Conservation (phyloP, 345 rosid genomes). For the Aegle marmelos region DNA sequence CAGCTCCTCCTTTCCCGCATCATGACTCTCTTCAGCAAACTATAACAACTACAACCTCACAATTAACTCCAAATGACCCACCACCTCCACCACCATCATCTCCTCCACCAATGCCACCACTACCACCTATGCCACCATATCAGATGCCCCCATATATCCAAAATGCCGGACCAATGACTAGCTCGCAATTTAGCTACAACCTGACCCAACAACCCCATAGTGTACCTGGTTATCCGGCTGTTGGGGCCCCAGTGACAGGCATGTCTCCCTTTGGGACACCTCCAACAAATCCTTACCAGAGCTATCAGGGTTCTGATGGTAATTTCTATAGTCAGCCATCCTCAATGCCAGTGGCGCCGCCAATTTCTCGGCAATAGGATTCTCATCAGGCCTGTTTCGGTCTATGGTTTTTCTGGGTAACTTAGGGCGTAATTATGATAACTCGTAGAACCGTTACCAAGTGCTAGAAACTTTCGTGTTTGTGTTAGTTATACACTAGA, state of each 20-base stretch:
- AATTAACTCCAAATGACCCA: conserved; percentile 31
- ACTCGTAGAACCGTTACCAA: neutral
- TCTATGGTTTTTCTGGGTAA: conserved; percentile 1
- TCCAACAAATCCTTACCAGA: conserved; percentile 51
- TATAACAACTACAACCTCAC: conserved; percentile 26
- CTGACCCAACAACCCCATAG: conserved; percentile 44
- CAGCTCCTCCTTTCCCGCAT: conserved; percentile 27
- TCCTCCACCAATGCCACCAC: conserved; percentile 50
- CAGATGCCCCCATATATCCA: conserved; percentile 59
- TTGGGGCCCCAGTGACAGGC: conserved; percentile 39
- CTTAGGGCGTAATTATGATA: neutral
- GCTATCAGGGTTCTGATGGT: conserved; percentile 68
- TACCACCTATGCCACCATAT: conserved; percentile 54
- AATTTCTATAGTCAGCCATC: conserved; percentile 56
- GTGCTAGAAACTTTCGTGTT: conserved; percentile 3
- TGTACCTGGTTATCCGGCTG: conserved; percentile 37
- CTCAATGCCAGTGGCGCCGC: conserved; percentile 56
- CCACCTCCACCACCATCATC: conserved; percentile 63
- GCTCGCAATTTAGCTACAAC: conserved; percentile 49
- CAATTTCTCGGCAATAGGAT: conserved; percentile 64
- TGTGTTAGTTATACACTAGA: conserved; percentile 13
- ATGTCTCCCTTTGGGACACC: conserved; percentile 40
- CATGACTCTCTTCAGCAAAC: conserved; percentile 32
- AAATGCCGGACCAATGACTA: conserved; percentile 46
- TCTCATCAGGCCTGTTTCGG: neutral